Percentiles rank a stretch among this genome's conserved stretches.
phyloP scores from a whole-genome alignment of 169 alveolate genomes.

The Plasmodium blacklocki region DNA sequence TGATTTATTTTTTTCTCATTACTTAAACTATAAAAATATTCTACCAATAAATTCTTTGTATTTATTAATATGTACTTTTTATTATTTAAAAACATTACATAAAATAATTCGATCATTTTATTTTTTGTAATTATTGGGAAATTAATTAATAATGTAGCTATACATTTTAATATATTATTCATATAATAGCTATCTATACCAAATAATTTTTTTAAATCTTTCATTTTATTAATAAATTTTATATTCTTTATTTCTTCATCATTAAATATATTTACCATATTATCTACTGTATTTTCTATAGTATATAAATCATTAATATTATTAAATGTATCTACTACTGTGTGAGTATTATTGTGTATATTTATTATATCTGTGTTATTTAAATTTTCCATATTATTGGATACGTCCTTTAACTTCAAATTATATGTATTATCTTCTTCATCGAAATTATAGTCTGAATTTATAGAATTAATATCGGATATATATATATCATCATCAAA shows the following conservation, averaged over 20 bases:
- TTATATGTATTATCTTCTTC: not conserved
- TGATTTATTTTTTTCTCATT: conserved; percentile 41
- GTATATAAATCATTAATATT: not conserved
- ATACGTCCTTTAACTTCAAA: not conserved
- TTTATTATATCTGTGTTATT: too few relatives aligned
- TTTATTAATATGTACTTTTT: conserved; percentile 17
- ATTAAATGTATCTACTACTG: not conserved
- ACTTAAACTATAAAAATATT: conserved; percentile 38
- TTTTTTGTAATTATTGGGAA: conserved; percentile 51
- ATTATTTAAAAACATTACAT: conserved; percentile 28
- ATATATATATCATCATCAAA: not conserved
- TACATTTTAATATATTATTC: conserved; percentile 44
- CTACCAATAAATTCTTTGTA: conserved; percentile 42
- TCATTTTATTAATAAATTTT: conserved; percentile 23
- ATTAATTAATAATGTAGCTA: conserved; percentile 31
- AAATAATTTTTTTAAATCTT: conserved; percentile 33
- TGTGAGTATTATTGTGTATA: too few relatives aligned
- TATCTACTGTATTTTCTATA: not conserved
- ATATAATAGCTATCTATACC: conserved; percentile 21
- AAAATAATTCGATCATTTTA: conserved; percentile 33
- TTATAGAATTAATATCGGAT: conserved; percentile 20
- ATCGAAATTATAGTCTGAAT: conserved; percentile 9
- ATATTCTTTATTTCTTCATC: conserved; percentile 14
- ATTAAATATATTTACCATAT: not conserved
- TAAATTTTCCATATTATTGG: too few relatives aligned